These are phyloP conservation scores for Lactarius pseudohatsudake DNA, from an alignment of 768 basidiomycete species.

Conservation along the genomic window DNA sequence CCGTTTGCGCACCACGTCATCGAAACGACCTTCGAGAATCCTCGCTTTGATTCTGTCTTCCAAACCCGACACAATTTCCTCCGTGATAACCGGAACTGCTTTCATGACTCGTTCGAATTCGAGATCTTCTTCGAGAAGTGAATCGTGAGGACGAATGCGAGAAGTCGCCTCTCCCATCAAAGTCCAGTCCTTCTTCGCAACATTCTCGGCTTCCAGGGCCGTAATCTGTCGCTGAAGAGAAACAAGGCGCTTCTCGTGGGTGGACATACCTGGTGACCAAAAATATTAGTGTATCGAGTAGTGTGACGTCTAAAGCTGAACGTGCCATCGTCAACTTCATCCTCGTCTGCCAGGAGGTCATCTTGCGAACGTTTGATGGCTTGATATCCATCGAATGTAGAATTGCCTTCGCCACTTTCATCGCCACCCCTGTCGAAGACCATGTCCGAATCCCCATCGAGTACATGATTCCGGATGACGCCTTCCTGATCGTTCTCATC, in stretches of 20 bases:
- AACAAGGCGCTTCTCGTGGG: slow-evolving; percentile 76
- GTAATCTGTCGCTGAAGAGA: slow-evolving; percentile 77
- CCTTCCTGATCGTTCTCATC: slow-evolving; percentile 10
- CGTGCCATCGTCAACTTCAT: slow-evolving; percentile 41
- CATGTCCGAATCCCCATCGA: slow-evolving; percentile 33
- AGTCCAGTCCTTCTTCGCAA: slow-evolving; percentile 89
- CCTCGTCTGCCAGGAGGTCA: slow-evolving; percentile 78
- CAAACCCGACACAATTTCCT: slow-evolving; percentile 74
- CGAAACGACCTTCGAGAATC: slow-evolving; percentile 81
- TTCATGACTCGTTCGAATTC: slow-evolving; percentile 93
- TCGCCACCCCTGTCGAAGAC: slow-evolving; percentile 21
- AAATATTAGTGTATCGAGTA: slow-evolving; percentile 5
- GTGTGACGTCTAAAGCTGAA: neutral
- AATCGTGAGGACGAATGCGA: slow-evolving; percentile 82
- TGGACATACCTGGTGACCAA: slow-evolving; percentile 56
- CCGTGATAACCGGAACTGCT: slow-evolving; percentile 84
- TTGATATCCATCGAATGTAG: slow-evolving; percentile 37
- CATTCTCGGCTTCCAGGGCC: slow-evolving; percentile 80
- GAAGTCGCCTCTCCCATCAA: slow-evolving; percentile 88
- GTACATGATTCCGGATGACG: neutral
- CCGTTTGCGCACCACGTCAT: slow-evolving; percentile 87
- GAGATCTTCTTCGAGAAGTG: slow-evolving; percentile 88
- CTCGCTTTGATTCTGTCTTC: slow-evolving; percentile 91
- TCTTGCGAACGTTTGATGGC: slow-evolving; percentile 71
- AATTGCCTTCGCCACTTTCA: slow-evolving; percentile 33